Base-by-base conservation (phyloP, 2,329 filamentous ascomycete genomes). In the Aaosphaeria arxii region DNA sequence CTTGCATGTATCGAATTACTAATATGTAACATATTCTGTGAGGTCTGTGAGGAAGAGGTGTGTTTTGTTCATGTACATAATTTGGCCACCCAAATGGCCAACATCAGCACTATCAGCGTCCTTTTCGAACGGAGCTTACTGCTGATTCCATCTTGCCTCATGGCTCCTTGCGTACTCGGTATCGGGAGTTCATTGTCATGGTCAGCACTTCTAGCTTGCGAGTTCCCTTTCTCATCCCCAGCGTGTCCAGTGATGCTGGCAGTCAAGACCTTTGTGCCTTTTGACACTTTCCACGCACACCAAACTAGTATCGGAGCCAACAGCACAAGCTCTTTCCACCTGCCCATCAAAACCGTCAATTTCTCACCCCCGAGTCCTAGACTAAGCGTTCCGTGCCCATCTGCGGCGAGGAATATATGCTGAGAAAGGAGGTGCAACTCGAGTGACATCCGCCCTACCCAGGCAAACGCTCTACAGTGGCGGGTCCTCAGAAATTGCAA, bases 351-450 rank as follows among this genome's bases (percentile, higher is more conserved):
- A 17, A 67, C 46, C 4, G 51, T 62, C 17, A 24, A 24, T 4
- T 55, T 55, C 36, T 61, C 61, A 17, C 56, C 52, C 45, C 60
- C 48, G 56, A 62, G 45, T 49, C 73, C 57, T 57, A 58, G 52
- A 45, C 72, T 58, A 6, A 86, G 71, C 4, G 80, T 55, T 0
- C 78, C 80, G 31, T 74, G 77, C 2, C 79, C 78, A 55, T 86
- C 81, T 3, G 76, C 80, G 2, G 80, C 81, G 6, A 86, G 74
- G 76, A 80, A 83, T 45, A 84, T 72, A 60, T 87, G 84, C 59
- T 78, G 78, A 54, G 85, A 81, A 35, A 86, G 67, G 5, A 83
- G 72, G 53, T 81, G 84, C 1, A 80, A 77, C 63, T 86, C 83
- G 1, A 84, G 74, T 0, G 81, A 81, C 49, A 76, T 77, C 5